Conservation (phyloP, 2,329 filamentous ascomycete species). For the Neofusicoccum laricinum region DNA sequence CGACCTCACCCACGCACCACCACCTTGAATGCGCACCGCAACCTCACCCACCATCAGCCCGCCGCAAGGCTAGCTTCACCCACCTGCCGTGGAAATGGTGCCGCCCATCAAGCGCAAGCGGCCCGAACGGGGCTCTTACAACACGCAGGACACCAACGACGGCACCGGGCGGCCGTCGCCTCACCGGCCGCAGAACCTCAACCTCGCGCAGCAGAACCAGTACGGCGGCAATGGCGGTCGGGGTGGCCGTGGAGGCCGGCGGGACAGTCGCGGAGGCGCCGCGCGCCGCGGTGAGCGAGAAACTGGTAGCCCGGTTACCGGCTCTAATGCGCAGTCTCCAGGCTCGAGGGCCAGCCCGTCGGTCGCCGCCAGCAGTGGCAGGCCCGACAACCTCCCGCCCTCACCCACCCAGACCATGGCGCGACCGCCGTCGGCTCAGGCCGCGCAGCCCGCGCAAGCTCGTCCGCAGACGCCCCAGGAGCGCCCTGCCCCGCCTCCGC, state of each 20-base stretch:
- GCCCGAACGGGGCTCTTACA: conserved; percentile 36
- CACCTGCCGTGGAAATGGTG: conserved; percentile 42
- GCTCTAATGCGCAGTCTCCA: conserved; percentile 16
- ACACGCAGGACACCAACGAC: conserved; percentile 36
- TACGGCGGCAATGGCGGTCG: conserved; percentile 19
- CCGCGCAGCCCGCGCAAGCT: conserved; percentile 23
- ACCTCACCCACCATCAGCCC: conserved; percentile 5
- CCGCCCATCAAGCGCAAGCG: conserved; percentile 58
- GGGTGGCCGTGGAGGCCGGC: conserved; percentile 17
- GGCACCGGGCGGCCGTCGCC: conserved; percentile 47
- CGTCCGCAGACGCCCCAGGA: conserved; percentile 20
- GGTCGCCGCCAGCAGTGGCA: not conserved
- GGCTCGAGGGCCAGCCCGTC: conserved; percentile 13
- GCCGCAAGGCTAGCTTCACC: conserved; percentile 10
- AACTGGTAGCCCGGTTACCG: conserved; percentile 2
- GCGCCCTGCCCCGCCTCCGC: not conserved
- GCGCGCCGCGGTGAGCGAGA: conserved; percentile 21
- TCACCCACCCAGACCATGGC: not conserved
- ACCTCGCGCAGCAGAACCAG: conserved; percentile 53
- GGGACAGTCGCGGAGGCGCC: conserved; percentile 26
- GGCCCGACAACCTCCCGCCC: not conserved
- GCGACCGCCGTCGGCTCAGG: conserved; percentile 25
- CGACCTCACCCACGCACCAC: not conserved
- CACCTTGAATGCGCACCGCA: conserved; percentile 13
- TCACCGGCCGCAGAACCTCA: conserved; percentile 48